Evolutionary conservation across 768 basidiomycete species (phyloP), one percentile per base, ranked within the genome.

Genomic region (Filobasidium floriforme): DNA sequence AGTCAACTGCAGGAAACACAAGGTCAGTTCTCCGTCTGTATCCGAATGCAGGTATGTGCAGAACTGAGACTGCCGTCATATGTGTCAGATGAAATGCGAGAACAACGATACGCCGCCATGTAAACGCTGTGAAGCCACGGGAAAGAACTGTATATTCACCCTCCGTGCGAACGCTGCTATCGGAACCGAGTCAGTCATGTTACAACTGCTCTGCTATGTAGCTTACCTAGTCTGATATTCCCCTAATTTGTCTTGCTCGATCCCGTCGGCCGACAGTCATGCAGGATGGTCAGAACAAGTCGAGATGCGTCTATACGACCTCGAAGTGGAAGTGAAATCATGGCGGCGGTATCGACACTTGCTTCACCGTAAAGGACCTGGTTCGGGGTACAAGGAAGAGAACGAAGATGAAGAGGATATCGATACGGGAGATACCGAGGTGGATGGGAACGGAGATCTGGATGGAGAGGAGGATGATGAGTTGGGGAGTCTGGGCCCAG

Each of bases 41-140:
- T 44, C 43, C n/a, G n/a, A n/a, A n/a, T n/a, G n/a, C n/a, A n/a
- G n/a, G n/a, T n/a, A n/a, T n/a, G n/a, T n/a, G n/a, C n/a, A n/a
- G n/a, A n/a, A n/a, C n/a, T n/a, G n/a, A n/a, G 43, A 44, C 43
- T 44, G 43, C 43, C 43, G n/a, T n/a, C n/a, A n/a, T n/a, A n/a
- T n/a, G n/a, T 44, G 43, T n/a, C 43, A 44, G 43, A 44, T 44
- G 43, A 44, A 44, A 44, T 44, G 43, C 43, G 43, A 44, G 43
- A 44, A 44, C 43, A 19, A 44, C 19, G 43, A 19, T 19, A 10
- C 43, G 43, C 19, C 43, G 10, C 43, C 43, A 10, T 44, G 43
- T 19, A 44, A 44, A 44, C 43, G 43, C 10, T 44, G 43, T 19
- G 43, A 10, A 19, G 19, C 43, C 10, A 44, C 19, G 43, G 43